Evolutionary conservation across 2,329 filamentous ascomycete species (phyloP), one percentile per base, ranked within the genome.

Genomic region (Bipolaris bicolor): DNA sequence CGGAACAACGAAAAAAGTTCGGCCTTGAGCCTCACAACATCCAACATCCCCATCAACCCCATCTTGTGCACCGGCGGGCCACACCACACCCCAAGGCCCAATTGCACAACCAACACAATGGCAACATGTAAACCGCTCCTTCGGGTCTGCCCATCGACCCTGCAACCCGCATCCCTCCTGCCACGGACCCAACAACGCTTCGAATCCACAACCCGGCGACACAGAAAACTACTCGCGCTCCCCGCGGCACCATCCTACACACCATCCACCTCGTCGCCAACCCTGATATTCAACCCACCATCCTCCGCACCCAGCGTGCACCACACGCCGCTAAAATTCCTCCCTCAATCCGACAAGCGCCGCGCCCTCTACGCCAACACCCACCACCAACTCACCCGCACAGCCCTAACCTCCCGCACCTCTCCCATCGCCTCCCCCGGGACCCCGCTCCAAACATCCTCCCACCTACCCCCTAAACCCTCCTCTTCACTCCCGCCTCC

Each of bases 301-400:
- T 85, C 86, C 6, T 84, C 85, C 26, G 82, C 84, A 6, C 86
- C 87, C 7, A 86, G 81, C 59, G 82, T 86, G 22, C 87, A 86
- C 68, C 84, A 88, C 70, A 90, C 87, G 1, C 87, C 87, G 1
- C 76, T 81, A 26, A 86, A 87, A 63, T 90, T 90, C 71, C 80
- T 90, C 7, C 87, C 87, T 5, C 71, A 79, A 52, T 78, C 80
- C 61, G 87, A 90, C 75, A 78, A 80, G 20, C 80, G 87, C 54
- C 77, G 80, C 60, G 67, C 72, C 40, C 72, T 86, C 29, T 81
- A 81, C 65, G 61, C 74, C n/a, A 64, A 76, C 10, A 69, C 69
- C 46, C 55, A 73, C 16, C 58, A 57, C 40, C 51, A 71, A 46
- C 60, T 67, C 22, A 65, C 59, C 34, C 60, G 62, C 26, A 56